Base-by-base conservation (phyloP, 1,284 basidiomycete species). In the Schizophyllum amplum region DNA sequence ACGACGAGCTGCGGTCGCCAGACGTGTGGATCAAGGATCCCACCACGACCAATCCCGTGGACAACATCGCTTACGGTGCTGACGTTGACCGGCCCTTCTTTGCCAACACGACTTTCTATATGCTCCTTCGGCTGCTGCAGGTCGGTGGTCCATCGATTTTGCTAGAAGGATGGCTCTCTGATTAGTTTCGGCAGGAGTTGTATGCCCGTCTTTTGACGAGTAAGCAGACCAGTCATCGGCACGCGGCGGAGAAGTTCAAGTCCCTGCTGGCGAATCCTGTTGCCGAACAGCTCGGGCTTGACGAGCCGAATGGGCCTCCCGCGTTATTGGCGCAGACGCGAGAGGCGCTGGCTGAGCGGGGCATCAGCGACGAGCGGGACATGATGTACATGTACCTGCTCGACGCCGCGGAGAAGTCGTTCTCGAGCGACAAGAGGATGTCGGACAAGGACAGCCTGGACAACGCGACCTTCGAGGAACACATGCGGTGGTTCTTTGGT, bases 401-500 rank as follows among this genome's bases (percentile, higher is more conserved):
- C 50, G 92, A 90, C 60, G 87, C 93, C n/a, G 92, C 90, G 68
- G 94, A 97, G 72, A 92, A 92, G 75, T 71, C 97, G 53, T 98
- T 98, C 67, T 92, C 94, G 66, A 88, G 83, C 60, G 94, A 98
- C 67, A 33, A 33, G 27, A 33, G 27, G 27, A 33, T 13, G 27
- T 13, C 5, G 27, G 27, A 33, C 27, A 33, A 33, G 27, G 27
- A 33, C 13, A 33, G 27, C 27, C 79, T 98, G 61, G 96, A 98
- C 71, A 90, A 89, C 66, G 75, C 80, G 25, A 85, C 86, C 20
- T 98, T 94, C 67, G 97, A 99, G 70, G 96, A 99, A 69, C 91
- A 93, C 65, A 86, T 97, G 80, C 78, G 97, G 59, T 93, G 92
- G 83, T 95, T 99, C 81, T 98, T 96, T 75, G 92, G 94, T 27